Evolutionary conservation across 306 rosid genomes (phyloP).

Genomic region (Citrullus colocynthis): DNA sequence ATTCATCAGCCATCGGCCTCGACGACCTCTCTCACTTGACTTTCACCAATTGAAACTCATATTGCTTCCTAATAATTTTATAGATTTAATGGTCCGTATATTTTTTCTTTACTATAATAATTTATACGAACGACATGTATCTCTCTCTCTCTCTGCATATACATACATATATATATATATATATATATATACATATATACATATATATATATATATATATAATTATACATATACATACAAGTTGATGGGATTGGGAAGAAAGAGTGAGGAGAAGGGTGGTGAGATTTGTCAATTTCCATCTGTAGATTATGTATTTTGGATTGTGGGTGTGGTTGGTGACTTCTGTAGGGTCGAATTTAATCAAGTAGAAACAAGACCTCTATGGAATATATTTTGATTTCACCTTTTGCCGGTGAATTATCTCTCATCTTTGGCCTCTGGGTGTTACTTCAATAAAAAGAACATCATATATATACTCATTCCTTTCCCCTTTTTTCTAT

Average conservation of each 20-base stretch:
- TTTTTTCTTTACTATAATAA: background rate
- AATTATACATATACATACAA: background rate
- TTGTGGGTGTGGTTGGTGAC: conserved; percentile 44
- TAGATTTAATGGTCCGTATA: conserved; percentile 1
- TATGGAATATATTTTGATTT: conserved; percentile 31
- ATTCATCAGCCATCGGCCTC: conserved; percentile 17
- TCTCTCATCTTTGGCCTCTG: conserved; percentile 1
- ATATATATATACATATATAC: background rate
- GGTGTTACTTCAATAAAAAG: conserved; percentile 21
- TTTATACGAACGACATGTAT: background rate
- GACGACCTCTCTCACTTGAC: conserved; percentile 57
- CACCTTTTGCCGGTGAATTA: conserved; percentile 29
- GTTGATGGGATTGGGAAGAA: background rate
- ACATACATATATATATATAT: background rate
- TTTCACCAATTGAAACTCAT: conserved; percentile 40
- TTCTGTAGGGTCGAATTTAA: conserved; percentile 31
- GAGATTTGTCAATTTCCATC: conserved; percentile 16
- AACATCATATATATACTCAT: background rate
- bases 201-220: too few relatives aligned
- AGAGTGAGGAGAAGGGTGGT: conserved; percentile 3
- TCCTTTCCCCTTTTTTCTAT: background rate
- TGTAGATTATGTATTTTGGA: conserved; percentile 23
- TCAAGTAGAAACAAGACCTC: conserved; percentile 11
- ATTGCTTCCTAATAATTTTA: background rate
- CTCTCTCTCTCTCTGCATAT: background rate